phyloP scores from a whole-genome alignment of 140 eudicot genomes.

The Flaveria floridana region DNA sequence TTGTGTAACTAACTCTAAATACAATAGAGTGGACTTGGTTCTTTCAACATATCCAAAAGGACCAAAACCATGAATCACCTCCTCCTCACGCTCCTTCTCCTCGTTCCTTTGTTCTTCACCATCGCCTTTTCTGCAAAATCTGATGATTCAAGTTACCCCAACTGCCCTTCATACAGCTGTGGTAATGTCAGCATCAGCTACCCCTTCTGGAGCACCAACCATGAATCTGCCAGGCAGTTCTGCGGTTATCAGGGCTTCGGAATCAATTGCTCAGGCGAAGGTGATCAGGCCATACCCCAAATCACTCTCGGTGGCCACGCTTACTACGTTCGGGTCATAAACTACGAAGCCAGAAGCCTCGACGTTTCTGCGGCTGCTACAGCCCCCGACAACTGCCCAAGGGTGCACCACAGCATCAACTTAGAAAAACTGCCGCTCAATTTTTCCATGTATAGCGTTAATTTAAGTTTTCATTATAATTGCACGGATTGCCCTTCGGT shows the following conservation, averaged over 20 bases:
- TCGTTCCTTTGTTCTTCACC: conserved; percentile 8
- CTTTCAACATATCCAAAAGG: background rate
- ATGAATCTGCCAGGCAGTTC: background rate
- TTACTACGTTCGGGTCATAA: conserved; percentile 14
- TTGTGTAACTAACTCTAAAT: too few relatives aligned
- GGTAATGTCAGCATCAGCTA: conserved; percentile 4
- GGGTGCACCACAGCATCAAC: conserved; percentile 14
- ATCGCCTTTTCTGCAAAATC: conserved; percentile 2
- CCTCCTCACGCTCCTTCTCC: background rate
- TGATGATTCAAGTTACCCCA: background rate
- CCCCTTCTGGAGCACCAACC: conserved; percentile 31
- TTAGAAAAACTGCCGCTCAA: background rate
- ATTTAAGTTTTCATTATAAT: background rate
- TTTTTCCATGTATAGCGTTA: background rate
- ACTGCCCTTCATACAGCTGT: conserved; percentile 7
- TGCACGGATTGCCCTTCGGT: background rate
- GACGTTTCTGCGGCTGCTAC: background rate
- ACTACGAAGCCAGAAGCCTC: background rate
- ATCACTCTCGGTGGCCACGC: background rate
- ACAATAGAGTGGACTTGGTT: too few relatives aligned
- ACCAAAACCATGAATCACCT: conserved; percentile 26
- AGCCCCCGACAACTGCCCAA: conserved; percentile 9
- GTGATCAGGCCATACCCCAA: background rate
- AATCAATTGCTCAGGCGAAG: conserved; percentile 15
- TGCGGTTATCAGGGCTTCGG: conserved; percentile 47